A percentile compares a stretch with the other conserved stretches of the same genome.
These are phyloP conservation scores for Colletotrichum sp. DNA, from an alignment of 2,329 filamentous ascomycete species.

Conservation along the genomic window DNA sequence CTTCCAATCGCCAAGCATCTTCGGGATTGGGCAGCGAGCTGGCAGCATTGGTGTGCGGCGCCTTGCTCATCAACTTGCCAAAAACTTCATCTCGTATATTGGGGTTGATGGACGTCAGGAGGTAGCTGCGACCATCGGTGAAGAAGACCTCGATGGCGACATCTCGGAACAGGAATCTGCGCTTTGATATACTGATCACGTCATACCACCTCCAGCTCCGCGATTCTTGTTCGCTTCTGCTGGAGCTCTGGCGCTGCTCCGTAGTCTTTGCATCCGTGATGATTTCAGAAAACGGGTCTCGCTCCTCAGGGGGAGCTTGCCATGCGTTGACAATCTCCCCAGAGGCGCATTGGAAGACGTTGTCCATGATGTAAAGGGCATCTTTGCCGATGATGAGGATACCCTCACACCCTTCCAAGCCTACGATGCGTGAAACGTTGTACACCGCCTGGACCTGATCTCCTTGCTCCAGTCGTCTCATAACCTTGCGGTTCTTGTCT, in stretches of 20 bases:
- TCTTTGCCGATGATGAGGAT: conserved; percentile 93
- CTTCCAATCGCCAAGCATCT: conserved; percentile 90
- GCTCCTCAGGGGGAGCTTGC: conserved; percentile 90
- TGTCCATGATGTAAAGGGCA: conserved; percentile 92
- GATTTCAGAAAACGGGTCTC: conserved; percentile 93
- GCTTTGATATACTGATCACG: conserved; percentile 93
- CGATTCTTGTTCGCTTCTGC: conserved; percentile 75
- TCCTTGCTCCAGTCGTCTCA: conserved; percentile 88
- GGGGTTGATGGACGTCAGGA: conserved; percentile 83
- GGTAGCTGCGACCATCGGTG: conserved; percentile 92
- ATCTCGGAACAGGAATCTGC: conserved; percentile 92
- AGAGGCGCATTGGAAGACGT: conserved; percentile 92
- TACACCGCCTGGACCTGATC: conserved; percentile 93
- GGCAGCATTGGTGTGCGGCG: conserved; percentile 77
- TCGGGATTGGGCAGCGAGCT: conserved; percentile 78
- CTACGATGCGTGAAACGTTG: conserved; percentile 93
- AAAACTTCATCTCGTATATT: conserved; percentile 80
- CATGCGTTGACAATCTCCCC: conserved; percentile 97
- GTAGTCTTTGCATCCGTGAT: conserved; percentile 73
- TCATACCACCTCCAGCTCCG: conserved; percentile 94
- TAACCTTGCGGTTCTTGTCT: conserved; percentile 97
- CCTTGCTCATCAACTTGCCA: conserved; percentile 75
- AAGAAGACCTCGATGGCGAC: conserved; percentile 98
- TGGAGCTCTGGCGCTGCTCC: conserved; percentile 66
- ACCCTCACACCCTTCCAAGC: conserved; percentile 91